A percentile compares a stretch with the other conserved stretches of the same genome.
Evolutionary conservation across 345 rosid genomes (phyloP).

Genomic region (Brassica carinata): DNA sequence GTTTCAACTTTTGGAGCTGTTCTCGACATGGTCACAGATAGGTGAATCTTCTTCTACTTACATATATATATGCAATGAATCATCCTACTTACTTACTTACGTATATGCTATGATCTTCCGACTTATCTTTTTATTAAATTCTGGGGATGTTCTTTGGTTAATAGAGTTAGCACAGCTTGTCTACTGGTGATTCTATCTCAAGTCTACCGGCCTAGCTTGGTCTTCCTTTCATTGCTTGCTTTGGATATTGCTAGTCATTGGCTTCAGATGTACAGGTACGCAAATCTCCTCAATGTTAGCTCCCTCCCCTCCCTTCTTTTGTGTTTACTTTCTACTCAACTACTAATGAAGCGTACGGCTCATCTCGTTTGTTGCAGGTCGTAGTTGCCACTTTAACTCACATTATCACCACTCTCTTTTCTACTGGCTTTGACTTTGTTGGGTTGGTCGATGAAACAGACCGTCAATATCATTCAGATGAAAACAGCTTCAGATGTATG

Average conservation of each 20-base stretch:
- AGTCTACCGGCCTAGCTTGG: conserved; percentile 93
- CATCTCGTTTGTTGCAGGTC: conserved; percentile 48
- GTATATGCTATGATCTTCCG: too few species aligned
- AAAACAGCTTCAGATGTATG: conserved; percentile 92
- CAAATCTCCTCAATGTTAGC: conserved; percentile 67
- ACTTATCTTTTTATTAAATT: not conserved
- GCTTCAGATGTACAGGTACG: conserved; percentile 97
- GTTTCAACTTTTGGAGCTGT: conserved; percentile 99
- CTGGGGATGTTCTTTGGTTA: conserved; percentile 12
- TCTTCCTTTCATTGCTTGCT: conserved; percentile 84
- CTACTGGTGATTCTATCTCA: conserved; percentile 89
- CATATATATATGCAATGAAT: conserved; percentile 11
- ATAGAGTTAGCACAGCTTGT: conserved; percentile 98
- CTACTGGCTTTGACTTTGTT: conserved; percentile 62
- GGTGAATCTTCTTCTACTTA: conserved; percentile 47
- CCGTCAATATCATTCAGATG: conserved; percentile 83
- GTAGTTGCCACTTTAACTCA: conserved; percentile 45
- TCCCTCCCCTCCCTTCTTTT: conserved; percentile 1
- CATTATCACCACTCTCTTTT: conserved; percentile 55
- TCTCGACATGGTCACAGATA: conserved; percentile 96
- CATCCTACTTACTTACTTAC: not conserved
- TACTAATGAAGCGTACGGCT: not conserved
- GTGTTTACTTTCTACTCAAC: not conserved
- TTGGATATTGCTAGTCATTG: conserved; percentile 95
- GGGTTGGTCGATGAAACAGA: conserved; percentile 87